Percentiles rank a stretch among this genome's conserved stretches.
phyloP scores from a whole-genome alignment of 1,284 basidiomycete genomes.

The Ustilago cynodontis region DNA sequence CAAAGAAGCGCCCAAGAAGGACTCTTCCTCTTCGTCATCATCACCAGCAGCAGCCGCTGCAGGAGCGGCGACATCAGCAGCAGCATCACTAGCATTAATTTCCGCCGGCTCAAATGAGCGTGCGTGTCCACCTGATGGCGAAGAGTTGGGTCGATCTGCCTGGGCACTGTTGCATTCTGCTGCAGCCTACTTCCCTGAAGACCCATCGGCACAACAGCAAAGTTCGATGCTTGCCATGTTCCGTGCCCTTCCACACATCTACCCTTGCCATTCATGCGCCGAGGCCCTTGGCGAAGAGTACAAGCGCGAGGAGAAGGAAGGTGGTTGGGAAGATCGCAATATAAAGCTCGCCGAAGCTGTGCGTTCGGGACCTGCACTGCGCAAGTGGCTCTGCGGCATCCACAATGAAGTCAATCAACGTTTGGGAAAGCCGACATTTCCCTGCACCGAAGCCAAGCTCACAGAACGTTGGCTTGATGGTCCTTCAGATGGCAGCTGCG shows the following conservation, averaged over 20 bases:
- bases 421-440: constrained; percentile 61
- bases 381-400: constrained; percentile 65
- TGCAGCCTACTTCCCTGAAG: constrained; percentile 65
- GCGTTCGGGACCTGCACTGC: constrained; percentile 39
- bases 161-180: constrained; percentile 67
- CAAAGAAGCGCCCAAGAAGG: background rate
- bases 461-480: constrained; percentile 64
- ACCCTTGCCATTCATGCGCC: constrained; percentile 66
- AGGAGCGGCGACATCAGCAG: constrained; percentile 4
- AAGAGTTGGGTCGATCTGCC: constrained; percentile 63
- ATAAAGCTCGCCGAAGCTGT: constrained; percentile 34
- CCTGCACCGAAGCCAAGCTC: constrained; percentile 57
- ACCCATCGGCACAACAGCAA: constrained; percentile 55
- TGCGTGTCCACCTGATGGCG: constrained; percentile 64
- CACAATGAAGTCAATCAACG: constrained; percentile 68
- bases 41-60: constrained; percentile 6
- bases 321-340: constrained; percentile 46
- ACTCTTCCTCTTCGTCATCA: constrained; percentile 2
- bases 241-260: constrained; percentile 58
- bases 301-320: constrained; percentile 36
- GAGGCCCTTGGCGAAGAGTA: constrained; percentile 59
- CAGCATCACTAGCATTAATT: constrained; percentile 6
- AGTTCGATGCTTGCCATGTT: constrained; percentile 59
- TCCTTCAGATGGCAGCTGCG: constrained; percentile 59
- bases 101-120: background rate